Evolutionary conservation across 208 protist genomes (phyloP).

Genomic region (Acanthamoeba healyi): DNA sequence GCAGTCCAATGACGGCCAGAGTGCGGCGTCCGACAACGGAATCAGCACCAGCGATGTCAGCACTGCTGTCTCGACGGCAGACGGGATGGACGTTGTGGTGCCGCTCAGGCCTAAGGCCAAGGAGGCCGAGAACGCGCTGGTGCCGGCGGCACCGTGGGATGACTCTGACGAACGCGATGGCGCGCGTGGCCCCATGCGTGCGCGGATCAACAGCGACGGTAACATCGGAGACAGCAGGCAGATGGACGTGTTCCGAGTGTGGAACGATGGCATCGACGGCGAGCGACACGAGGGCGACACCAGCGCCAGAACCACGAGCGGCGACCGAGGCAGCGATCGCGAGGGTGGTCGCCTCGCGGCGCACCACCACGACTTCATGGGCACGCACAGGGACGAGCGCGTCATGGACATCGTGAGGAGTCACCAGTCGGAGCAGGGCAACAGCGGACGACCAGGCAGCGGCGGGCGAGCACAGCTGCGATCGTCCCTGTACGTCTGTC

Average conservation of each 20-base stretch:
- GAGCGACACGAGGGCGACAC: not conserved
- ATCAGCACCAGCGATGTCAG: not conserved
- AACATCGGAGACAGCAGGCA: not conserved
- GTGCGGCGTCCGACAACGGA: not conserved
- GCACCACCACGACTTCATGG: not conserved
- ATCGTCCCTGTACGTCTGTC: slow-evolving; percentile 7
- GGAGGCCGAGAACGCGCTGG: not conserved
- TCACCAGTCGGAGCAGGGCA: not conserved
- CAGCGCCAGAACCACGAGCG: not conserved
- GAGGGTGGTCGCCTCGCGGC: too few relatives aligned
- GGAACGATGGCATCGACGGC: not conserved
- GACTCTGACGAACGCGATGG: not conserved
- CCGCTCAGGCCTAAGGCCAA: slow-evolving; percentile 1
- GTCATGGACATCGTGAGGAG: not conserved
- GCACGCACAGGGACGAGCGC: not conserved
- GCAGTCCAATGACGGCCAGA: not conserved
- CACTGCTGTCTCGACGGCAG: not conserved
- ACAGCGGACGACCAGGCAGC: not conserved
- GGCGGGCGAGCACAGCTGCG: not conserved
- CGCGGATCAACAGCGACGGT: not conserved
- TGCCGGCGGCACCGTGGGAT: too few relatives aligned
- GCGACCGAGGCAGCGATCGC: not conserved
- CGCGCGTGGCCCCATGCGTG: not conserved
- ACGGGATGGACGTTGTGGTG: not conserved
- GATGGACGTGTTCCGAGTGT: slow-evolving; percentile 15